Base-by-base conservation (phyloP, 106 monocot species). In the Agapanthus africanus region DNA sequence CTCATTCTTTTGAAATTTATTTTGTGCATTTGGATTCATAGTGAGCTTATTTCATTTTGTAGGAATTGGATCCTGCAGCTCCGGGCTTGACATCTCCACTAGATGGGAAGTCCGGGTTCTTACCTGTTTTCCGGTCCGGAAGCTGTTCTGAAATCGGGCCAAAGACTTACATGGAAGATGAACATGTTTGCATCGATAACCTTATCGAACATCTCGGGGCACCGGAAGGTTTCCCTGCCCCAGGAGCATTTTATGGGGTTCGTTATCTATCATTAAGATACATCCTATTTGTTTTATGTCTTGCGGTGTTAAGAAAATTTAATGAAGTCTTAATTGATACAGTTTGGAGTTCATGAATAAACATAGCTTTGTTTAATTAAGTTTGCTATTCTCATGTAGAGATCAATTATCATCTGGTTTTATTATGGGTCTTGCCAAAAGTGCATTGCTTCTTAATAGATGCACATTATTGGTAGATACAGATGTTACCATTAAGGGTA, bases 181-280 rank as follows among this genome's bases (percentile, higher is more conserved):
- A 75, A 25, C 74, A 65, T 26, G 54, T 65, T 47, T 88, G 88
- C 56, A 79, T 88, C 56, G 88, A 88, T 46, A 73, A 84, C 57
- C 70, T 88, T 51, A 35, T 76, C 22, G 59, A 70, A 11, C 76
- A 87, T 81, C 57, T 87, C 67, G 73, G 76, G 9, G 51, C 41
- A 36, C 23, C 39, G 28, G 47, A 46, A 6, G 68, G 73, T 67
- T 70, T 83, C 14, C 70, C 75, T 21, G 42, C 75, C 27, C 87
- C 80, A 1, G 77, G 87, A 25, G 87, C 87, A 52, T 87, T 87
- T 66, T 87, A 87, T 76, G 87, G 87, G 78, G 87, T 87, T 66
- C 40, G 80, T 69, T 52, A 15, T n/a, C 35, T 52, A 3, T 56
- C 28, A 56, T 13, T 11, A 0, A 25, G 54, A 54, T 7, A n/a